Evolutionary conservation across 305 asterid genomes (phyloP).

Genomic region (Solanum chacoense): DNA sequence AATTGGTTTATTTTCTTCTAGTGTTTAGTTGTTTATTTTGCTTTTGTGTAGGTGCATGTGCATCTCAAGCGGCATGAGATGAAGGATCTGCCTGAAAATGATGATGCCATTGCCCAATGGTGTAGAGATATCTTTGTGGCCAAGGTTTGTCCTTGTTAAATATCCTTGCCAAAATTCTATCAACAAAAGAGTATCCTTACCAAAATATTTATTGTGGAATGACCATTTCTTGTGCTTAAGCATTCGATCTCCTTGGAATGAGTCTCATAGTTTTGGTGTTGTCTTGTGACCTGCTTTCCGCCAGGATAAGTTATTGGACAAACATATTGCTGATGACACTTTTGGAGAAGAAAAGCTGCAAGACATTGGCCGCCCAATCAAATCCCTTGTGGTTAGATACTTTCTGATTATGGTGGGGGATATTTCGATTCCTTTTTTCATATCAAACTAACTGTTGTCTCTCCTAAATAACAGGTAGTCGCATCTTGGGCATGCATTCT

Average conservation of each 20-base stretch:
- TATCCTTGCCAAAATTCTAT: neutral
- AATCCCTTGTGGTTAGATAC: constrained; percentile 66
- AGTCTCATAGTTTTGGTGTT: neutral
- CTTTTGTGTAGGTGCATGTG: constrained; percentile 60
- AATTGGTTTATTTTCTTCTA: neutral
- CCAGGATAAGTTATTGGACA: constrained; percentile 59
- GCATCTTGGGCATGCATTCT: constrained; percentile 59
- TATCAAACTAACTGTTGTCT: neutral
- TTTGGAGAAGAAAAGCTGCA: constrained; percentile 53
- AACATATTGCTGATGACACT: constrained; percentile 50
- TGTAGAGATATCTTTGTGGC: constrained; percentile 71
- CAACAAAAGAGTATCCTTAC: neutral
- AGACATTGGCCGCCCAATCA: constrained; percentile 66
- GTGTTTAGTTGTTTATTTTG: neutral
- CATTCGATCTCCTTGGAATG: neutral
- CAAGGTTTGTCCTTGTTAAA: constrained; percentile 34
- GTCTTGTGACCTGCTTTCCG: neutral
- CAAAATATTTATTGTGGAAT: neutral
- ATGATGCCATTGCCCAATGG: constrained; percentile 86
- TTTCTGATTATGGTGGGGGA: neutral
- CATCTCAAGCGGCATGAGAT: constrained; percentile 75
- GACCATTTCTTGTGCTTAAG: neutral
- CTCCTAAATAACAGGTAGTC: constrained; percentile 57
- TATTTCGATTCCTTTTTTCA: neutral
- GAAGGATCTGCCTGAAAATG: constrained; percentile 80